phyloP scores from a whole-genome alignment of 805 yeast genomes.

The Myxozyma nipponensis region DNA sequence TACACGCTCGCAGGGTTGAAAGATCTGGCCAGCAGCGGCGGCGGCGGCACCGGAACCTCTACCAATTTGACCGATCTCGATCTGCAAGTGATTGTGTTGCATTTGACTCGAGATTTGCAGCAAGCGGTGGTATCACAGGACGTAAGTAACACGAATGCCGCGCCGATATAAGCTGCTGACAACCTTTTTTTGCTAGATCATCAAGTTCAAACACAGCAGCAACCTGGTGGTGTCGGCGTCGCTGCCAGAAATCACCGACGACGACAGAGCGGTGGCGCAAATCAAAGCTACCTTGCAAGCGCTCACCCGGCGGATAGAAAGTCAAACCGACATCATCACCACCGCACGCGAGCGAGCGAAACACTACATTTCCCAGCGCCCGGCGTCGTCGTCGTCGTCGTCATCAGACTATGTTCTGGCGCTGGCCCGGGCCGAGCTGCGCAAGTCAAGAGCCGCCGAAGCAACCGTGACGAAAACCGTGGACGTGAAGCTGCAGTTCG shows the following conservation, averaged over 20 bases:
- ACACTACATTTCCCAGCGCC: constrained; percentile 4
- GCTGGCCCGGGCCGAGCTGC: constrained; percentile 15
- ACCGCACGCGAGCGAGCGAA: constrained; percentile 8
- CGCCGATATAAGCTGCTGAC: too few relatives aligned
- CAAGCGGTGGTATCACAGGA: constrained; percentile 4
- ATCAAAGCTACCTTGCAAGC: constrained; percentile 2
- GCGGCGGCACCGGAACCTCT: constrained; percentile 3
- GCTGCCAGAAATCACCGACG: constrained; percentile 17
- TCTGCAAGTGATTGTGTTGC: constrained; percentile 6
- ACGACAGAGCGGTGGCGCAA: constrained; percentile 18
- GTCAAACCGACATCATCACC: constrained; percentile 1
- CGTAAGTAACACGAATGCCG: too few relatives aligned
- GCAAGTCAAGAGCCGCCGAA: constrained; percentile 12
- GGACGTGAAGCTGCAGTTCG: constrained; percentile 12
- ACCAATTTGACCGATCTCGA: constrained; percentile 13
- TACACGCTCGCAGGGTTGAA: constrained; percentile 15
- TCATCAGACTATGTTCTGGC: constrained; percentile 5
- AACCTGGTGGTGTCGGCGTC: background rate
- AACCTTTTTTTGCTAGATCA: constrained; percentile 1
- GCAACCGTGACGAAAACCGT: background rate
- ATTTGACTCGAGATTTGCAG: constrained; percentile 16
- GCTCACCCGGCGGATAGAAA: constrained; percentile 3
- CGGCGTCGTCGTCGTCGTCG: background rate
- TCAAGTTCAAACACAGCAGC: constrained; percentile 2
- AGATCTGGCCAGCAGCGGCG: constrained; percentile 8